Base-by-base conservation (phyloP, 2,329 filamentous ascomycete species). In the Macrophomina tecta region DNA sequence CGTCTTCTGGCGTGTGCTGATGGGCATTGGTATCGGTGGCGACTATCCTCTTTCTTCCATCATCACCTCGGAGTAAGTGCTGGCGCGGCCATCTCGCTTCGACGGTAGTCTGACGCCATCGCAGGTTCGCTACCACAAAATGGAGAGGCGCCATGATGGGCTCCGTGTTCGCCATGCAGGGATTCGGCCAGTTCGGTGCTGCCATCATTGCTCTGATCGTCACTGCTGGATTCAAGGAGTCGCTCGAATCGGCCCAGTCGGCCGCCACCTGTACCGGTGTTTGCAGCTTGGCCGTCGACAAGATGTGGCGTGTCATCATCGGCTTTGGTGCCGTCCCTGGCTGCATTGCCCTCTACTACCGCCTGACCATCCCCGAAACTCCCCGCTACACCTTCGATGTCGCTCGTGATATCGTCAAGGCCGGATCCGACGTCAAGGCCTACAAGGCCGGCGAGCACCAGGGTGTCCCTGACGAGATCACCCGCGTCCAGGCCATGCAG, bases 111-210 rank as follows among this genome's bases (percentile, higher is more conserved):
- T 60, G 4, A 60, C 56, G 3, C 12, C 23, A 16, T 4, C 23
- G 11, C 28, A 63, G 58, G 49, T 95, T 95, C 73, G 91, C 92
- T 11, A 94, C 90, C 4, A 94, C 91, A 64, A 93, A 90, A 79
- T 94, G 91, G 89, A 84, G 92, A 78, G 92, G 91, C 71, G 91
- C 91, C 70, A 95, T 95, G 90, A 94, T 96, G 89, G 91, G 88
- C 40, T 85, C 91, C 16, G 92, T 95, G 64, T 95, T 95, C 74
- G 91, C 91, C 71, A 94, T 94, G 91, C 92, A 96, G 77, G 91
- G 92, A 70, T 85, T 95, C 62, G 92, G 92, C 23, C 92, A 95
- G 78, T 88, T 95, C 65, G 84, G 83, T 32, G 91, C 90, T 58
- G 91, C 91, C 55, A 86, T 94, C 36, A 84, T 95, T 69, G 90